Conservation (phyloP, 2,329 filamentous ascomycete species). For the Shiraia bambusicola region DNA sequence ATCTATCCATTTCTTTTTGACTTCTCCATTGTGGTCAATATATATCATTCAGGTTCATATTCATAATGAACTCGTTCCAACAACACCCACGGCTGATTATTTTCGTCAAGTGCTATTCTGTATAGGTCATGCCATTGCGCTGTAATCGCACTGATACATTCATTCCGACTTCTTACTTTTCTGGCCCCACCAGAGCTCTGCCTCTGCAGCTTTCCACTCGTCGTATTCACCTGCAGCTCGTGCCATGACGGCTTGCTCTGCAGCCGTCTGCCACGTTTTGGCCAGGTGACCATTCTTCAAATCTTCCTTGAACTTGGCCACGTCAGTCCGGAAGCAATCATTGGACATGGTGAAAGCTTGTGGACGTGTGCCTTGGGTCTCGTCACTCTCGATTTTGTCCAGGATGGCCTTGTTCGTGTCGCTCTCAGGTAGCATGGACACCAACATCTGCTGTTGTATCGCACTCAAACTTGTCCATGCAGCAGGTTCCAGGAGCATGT, state of each 20-base stretch:
- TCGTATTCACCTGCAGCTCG: constrained; percentile 59
- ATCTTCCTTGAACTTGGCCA: constrained; percentile 59
- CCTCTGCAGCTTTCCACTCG: constrained; percentile 55
- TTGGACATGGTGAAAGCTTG: constrained; percentile 33
- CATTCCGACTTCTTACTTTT: constrained; percentile 44
- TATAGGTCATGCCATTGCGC: neutral
- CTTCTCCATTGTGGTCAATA: too few relatives aligned
- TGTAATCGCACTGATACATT: neutral
- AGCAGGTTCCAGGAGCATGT: constrained; percentile 33
- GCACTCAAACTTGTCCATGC: constrained; percentile 34
- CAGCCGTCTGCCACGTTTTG: constrained; percentile 59
- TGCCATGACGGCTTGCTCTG: constrained; percentile 54
- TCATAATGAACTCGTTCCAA: too few relatives aligned
- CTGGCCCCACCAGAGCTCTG: constrained; percentile 61
- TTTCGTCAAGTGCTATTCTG: too few relatives aligned
- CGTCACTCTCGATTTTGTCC: constrained; percentile 14
- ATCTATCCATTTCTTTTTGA: too few relatives aligned
- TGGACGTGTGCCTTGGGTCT: constrained; percentile 20
- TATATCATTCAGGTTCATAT: too few relatives aligned
- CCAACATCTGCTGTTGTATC: constrained; percentile 21
- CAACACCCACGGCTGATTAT: too few relatives aligned
- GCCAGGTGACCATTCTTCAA: constrained; percentile 57
- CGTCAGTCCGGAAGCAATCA: constrained; percentile 54
- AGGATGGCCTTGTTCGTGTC: constrained; percentile 17
- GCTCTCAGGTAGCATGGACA: constrained; percentile 27